Percentiles rank a stretch among this genome's conserved stretches.
Conservation (phyloP, 208 protist species). For the Naegleria lovaniensis region DNA sequence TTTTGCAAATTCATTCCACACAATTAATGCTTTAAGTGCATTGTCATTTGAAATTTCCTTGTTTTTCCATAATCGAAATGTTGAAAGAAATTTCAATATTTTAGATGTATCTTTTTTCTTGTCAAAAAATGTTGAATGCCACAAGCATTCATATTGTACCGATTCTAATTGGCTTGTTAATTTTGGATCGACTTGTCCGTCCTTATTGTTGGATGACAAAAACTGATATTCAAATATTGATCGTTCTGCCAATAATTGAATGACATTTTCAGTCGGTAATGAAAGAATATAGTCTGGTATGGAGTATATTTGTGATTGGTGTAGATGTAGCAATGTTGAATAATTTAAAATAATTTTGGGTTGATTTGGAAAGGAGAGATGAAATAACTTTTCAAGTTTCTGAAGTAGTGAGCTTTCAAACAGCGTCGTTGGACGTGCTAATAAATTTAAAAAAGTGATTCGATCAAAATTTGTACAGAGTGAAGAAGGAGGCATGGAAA, state of each 20-base stretch:
- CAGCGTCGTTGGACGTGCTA: too few relatives aligned
- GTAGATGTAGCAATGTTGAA: neutral
- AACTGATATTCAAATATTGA: neutral
- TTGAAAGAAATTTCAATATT: neutral
- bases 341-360: neutral
- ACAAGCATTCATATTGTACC: neutral
- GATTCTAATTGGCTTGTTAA: neutral
- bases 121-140: neutral
- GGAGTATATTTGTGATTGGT: neutral
- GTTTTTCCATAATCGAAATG: neutral
- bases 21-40: neutral
- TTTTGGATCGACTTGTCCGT: neutral
- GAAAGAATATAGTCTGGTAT: neutral
- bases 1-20: neutral
- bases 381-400: neutral
- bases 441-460: too few relatives aligned
- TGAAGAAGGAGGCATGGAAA: too few relatives aligned
- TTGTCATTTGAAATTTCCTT: neutral
- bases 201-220: too few relatives aligned
- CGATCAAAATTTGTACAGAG: too few relatives aligned
- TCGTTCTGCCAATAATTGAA: neutral
- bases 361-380: neutral
- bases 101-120: neutral
- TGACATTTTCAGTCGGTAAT: neutral
- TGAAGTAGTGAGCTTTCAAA: too few relatives aligned